Percentiles rank a stretch among this genome's conserved stretches.
These are phyloP conservation scores for Closterium sp. DNA, from an alignment of 139 green algal genomes.

Conservation along the genomic window DNA sequence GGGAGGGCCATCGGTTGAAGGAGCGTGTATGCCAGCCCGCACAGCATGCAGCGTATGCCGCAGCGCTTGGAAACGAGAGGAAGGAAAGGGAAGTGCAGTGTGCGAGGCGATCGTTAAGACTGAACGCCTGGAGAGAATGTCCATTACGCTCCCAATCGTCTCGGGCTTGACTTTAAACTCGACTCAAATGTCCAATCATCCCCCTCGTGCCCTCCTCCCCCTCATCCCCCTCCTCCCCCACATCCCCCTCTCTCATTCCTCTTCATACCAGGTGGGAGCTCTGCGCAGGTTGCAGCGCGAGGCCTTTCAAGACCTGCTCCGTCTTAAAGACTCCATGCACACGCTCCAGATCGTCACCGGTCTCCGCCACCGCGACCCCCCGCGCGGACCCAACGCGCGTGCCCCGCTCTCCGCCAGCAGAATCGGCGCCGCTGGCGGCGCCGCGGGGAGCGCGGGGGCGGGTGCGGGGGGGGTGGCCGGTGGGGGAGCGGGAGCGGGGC, in stretches of 20 bases:
- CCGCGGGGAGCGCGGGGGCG: not conserved
- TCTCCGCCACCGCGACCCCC: not conserved
- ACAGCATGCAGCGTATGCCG: too few relatives aligned
- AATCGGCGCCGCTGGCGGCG: not conserved
- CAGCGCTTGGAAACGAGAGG: too few relatives aligned
- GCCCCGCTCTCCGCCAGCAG: not conserved
- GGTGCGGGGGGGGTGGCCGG: not conserved
- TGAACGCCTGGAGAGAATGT: too few relatives aligned
- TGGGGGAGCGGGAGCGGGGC: not conserved
- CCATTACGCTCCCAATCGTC: too few relatives aligned
- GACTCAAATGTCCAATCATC: too few relatives aligned
- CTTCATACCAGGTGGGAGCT: slow-evolving; percentile 17
- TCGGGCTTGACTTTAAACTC: too few relatives aligned
- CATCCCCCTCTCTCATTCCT: not conserved
- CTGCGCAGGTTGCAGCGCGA: slow-evolving; percentile 30
- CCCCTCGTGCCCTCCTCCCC: too few relatives aligned
- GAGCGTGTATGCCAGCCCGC: too few relatives aligned
- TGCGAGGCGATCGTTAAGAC: too few relatives aligned
- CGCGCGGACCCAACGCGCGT: not conserved
- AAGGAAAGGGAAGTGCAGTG: too few relatives aligned
- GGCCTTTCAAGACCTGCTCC: slow-evolving; percentile 37
- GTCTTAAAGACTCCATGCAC: slow-evolving; percentile 7
- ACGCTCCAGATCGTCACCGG: slow-evolving; percentile 31
- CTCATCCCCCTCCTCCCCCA: not conserved
- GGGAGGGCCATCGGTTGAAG: too few relatives aligned